These are phyloP conservation scores for Mycena latifolia DNA, from an alignment of 768 basidiomycete genomes.

Conservation along the genomic window DNA sequence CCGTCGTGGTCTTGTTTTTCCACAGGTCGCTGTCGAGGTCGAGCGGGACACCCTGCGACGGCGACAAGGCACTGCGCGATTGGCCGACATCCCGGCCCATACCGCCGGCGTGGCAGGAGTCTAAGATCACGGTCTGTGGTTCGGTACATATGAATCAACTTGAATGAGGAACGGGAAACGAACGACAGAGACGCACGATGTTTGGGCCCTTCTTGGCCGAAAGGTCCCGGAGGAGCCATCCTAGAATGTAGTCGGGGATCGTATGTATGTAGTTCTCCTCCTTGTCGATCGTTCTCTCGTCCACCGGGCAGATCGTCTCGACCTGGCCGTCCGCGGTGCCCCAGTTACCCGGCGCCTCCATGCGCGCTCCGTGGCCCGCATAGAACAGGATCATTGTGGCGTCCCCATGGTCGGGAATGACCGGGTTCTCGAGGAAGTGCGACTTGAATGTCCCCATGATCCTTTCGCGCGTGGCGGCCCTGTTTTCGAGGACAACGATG, in stretches of 20 bases:
- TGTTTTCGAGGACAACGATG: slow-evolving; percentile 2
- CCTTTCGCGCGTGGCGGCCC: not conserved
- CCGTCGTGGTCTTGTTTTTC: not conserved
- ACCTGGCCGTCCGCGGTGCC: not conserved
- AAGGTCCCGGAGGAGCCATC: not conserved
- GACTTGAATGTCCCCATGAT: not conserved
- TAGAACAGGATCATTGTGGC: slow-evolving; percentile 4
- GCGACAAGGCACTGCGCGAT: not conserved
- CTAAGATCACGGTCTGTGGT: slow-evolving; percentile 4
- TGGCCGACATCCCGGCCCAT: not conserved
- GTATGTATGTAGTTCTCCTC: not conserved
- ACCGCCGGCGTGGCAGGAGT: slow-evolving; percentile 11
- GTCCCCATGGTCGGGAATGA: not conserved
- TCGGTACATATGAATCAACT: no score
- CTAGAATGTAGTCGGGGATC: slow-evolving; percentile 21
- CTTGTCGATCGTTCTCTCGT: not conserved
- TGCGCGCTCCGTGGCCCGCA: slow-evolving; percentile 9
- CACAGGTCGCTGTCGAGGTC: not conserved
- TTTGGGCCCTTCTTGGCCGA: slow-evolving; percentile 4
- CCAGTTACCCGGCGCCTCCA: not conserved
- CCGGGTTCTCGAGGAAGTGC: slow-evolving; percentile 1
- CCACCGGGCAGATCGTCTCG: slow-evolving; percentile 2
- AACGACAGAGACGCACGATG: not conserved
- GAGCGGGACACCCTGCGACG: not conserved
- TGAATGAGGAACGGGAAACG: not conserved